A percentile compares a stretch with the other conserved stretches of the same genome.
Evolutionary conservation across 139 green algal species (phyloP).

Genomic region (Coelastrella sp.): DNA sequence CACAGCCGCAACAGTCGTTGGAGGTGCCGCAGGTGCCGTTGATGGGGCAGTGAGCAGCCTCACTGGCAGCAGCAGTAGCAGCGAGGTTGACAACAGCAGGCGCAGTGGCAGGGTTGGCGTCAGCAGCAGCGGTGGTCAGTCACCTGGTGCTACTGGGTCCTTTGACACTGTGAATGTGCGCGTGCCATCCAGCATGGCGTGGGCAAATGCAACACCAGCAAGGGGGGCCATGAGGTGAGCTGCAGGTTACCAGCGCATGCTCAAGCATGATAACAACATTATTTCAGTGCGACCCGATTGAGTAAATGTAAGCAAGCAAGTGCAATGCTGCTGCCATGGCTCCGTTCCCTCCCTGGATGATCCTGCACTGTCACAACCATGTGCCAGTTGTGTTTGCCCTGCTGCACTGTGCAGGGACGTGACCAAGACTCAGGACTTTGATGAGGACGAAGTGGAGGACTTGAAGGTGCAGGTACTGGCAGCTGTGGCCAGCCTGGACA

Average conservation of each 20-base stretch:
- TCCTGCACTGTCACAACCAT: not conserved
- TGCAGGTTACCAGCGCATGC: not conserved
- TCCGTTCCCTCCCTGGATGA: not conserved
- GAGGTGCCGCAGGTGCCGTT: not conserved
- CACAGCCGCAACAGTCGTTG: conserved; percentile 17
- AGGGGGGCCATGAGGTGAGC: conserved; percentile 8
- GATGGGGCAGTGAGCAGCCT: not conserved
- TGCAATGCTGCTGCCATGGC: no score
- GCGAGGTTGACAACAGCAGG: not conserved
- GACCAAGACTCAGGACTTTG: conserved; percentile 42
- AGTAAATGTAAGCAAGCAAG: no score
- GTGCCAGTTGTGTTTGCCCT: not conserved
- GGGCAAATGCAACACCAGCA: not conserved
- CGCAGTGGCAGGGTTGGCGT: not conserved
- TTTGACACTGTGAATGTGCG: conserved; percentile 10
- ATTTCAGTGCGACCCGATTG: no score
- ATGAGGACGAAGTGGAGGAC: conserved; percentile 30
- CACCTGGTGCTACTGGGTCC: not conserved
- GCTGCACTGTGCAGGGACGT: not conserved
- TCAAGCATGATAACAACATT: no score
- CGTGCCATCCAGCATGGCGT: not conserved
- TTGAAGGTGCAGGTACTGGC: conserved; percentile 58
- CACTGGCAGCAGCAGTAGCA: not conserved
- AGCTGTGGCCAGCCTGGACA: conserved; percentile 63
- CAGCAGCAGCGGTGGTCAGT: not conserved